phyloP scores from a whole-genome alignment of 1,139 yeast species.

The Candida sp. region DNA sequence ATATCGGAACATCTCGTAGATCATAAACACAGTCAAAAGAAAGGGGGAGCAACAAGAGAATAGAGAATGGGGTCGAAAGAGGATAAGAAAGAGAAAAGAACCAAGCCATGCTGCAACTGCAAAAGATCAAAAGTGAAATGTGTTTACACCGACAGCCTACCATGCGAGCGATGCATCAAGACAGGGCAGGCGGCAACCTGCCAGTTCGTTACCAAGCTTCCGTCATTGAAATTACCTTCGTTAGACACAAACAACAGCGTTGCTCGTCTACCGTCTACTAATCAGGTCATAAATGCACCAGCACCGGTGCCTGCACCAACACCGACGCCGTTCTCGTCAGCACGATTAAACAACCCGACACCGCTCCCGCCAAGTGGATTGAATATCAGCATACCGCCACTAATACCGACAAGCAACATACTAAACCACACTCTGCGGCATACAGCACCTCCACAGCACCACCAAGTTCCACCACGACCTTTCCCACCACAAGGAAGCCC shows the following conservation, averaged over 20 bases:
- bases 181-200: slow-evolving; percentile 52
- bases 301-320: background rate
- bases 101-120: slow-evolving; percentile 69
- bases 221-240: slow-evolving; percentile 44
- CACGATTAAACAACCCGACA: slow-evolving; percentile 2
- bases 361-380: background rate
- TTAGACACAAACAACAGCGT: slow-evolving; percentile 5
- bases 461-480: background rate
- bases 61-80: slow-evolving; percentile 2
- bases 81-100: slow-evolving; percentile 38
- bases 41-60: background rate
- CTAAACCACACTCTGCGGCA: background rate
- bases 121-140: slow-evolving; percentile 70
- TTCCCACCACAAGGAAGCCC: background rate
- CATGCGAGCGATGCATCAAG: slow-evolving; percentile 63
- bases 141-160: slow-evolving; percentile 46
- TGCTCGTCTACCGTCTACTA: slow-evolving; percentile 1
- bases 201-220: slow-evolving; percentile 59
- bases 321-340: background rate
- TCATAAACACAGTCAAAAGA: background rate
- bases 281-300: background rate
- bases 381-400: background rate
- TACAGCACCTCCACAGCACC: background rate
- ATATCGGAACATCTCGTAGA: background rate
- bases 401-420: background rate